Evolutionary conservation across 1,139 yeast genomes (phyloP), one percentile per base, ranked within the genome.

Genomic region (Kodamaea sp.): DNA sequence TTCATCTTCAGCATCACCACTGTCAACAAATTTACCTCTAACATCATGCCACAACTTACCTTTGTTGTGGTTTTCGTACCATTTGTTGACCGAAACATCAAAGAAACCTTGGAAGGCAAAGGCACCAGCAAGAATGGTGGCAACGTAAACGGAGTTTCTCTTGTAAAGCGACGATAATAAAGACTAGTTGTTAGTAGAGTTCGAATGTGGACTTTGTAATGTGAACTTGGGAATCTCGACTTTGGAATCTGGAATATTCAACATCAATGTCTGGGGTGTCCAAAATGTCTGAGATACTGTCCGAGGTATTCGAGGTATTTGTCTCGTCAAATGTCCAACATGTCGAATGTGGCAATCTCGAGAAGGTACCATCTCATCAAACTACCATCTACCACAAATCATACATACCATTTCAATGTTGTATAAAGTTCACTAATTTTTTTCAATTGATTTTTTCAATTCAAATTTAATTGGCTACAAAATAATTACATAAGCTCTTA

Each of bases 21-120:
- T 79, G 49, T 69, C 84, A 43, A 68, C 70, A 52, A 79, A 76
- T 54, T 74, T 76, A 51, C 71, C 72, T 72, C 85, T 87, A 63
- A 92, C 86, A 59, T 92, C 97, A 63, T 85, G 82, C 98, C 98
- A 92, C 73, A 89, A 88, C 75, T 92, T 92, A 57, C 97, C 98
- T 63, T 75, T 76, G 81, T 92, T 92, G 74, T 84, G 87, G 66
- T 70, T 70, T 64, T 87, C 95, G 75, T 84, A 92, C 85, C 88
- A 84, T 41, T 63, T 63, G 63, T 89, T 90, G 50, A 90, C 77
- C 49, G 80, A 84, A 49, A 71, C 67, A 67, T 89, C 96, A 63
- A 89, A 90, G 58, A 78, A 79, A 47, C 72, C 84, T 73, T 92
- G 96, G 78, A 90, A 90, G 50, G 83, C 81, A 63, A 92, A 92